Base-by-base conservation (phyloP, 2,329 filamentous ascomycete genomes). In the Byssoonygena ceratinophila region DNA sequence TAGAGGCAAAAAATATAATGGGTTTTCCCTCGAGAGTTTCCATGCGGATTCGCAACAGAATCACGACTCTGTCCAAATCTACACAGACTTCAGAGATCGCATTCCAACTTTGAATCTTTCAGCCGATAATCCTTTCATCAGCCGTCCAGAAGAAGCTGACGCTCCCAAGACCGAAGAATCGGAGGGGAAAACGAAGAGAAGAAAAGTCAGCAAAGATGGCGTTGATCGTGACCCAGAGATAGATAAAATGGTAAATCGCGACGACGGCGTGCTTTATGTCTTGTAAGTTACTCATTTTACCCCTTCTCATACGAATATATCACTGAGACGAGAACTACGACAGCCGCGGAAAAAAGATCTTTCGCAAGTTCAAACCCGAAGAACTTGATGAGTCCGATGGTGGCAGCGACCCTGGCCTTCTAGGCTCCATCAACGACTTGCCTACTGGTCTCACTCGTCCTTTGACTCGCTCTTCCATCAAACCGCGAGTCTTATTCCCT, bases 81-180 rank as follows among this genome's bases (percentile, higher is more conserved):
- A 75, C 66, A 82, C 79, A n/a, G 80, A 84, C 59, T 76, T 77
- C 23, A 76, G 80, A 58, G 80, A 82, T 60, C 76, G 78, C 43
- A 68, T 82, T 29, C 80, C 80, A 12, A 71, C 75, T 46, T 54
- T 74, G 1, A 76, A 78, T 56, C 62, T 71, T 3, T 71, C 68
- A 31, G 69, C 74, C 44, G 73, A 76, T 51, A 83, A 82, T 58
- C 78, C 78, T 0, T 83, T 83, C 59, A 60, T 74, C 46, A 71
- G 68, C 12, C 70, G 69, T 56, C 58, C 63, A 46, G 59, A 63
- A 52, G 65, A 68, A 60, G 62, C 58, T 34, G 51, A 56, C 14
- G 47, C 59, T 37, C 44, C 56, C 31, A 45, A 31, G 7, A 36
- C 32, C 46, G 59, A 66, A 47, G 54, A 60, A 55, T 54, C 62